phyloP scores from a whole-genome alignment of 2,329 filamentous ascomycete species.

The Fusarium sp. region DNA sequence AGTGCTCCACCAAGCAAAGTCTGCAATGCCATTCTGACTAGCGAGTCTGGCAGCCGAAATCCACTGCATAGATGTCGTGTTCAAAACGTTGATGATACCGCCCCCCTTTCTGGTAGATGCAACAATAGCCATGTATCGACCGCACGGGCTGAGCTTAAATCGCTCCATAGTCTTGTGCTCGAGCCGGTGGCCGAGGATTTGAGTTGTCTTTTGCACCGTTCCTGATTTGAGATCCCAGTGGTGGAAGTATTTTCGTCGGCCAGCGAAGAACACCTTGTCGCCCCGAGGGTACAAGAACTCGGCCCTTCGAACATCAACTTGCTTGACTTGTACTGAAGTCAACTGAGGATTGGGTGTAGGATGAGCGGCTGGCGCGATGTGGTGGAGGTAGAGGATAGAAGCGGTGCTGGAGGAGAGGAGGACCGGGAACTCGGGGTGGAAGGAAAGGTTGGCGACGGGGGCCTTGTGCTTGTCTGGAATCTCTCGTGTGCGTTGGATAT shows the following conservation, averaged over 20 bases:
- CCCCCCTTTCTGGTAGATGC: constrained; percentile 85
- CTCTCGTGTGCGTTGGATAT: constrained; percentile 90
- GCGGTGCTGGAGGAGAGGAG: constrained; percentile 89
- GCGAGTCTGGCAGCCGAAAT: constrained; percentile 83
- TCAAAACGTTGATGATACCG: constrained; percentile 86
- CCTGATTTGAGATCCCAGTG: constrained; percentile 90
- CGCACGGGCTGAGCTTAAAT: constrained; percentile 88
- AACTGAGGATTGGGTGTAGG: constrained; percentile 87
- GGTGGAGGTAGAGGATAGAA: constrained; percentile 87
- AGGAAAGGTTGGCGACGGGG: constrained; percentile 82
- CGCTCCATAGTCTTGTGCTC: constrained; percentile 92
- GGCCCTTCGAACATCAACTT: constrained; percentile 84
- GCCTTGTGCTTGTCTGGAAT: constrained; percentile 82
- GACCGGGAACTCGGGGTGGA: constrained; percentile 89
- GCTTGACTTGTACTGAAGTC: constrained; percentile 86
- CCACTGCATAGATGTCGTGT: constrained; percentile 86
- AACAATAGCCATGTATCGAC: constrained; percentile 83
- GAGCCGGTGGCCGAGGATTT: constrained; percentile 77
- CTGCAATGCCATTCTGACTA: constrained; percentile 82
- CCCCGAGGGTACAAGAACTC: constrained; percentile 79
- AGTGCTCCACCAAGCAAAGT: constrained; percentile 92
- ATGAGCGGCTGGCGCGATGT: constrained; percentile 79
- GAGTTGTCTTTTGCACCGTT: constrained; percentile 80
- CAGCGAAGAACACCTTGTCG: constrained; percentile 86
- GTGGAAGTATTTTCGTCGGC: constrained; percentile 90